Conservation (phyloP, 2,329 filamentous ascomycete species). For the Xylariales sp. region DNA sequence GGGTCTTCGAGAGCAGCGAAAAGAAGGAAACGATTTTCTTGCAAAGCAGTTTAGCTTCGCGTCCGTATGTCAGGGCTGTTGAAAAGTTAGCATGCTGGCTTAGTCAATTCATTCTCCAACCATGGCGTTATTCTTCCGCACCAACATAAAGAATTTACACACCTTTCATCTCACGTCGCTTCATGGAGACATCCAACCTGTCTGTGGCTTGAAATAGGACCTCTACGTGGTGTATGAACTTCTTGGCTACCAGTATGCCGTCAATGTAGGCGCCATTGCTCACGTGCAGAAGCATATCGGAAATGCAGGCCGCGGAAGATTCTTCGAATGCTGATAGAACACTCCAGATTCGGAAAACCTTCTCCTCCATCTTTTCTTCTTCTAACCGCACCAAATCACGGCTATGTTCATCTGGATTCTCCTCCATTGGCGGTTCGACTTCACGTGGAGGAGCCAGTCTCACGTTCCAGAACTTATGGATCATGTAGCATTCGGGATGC, state of each 20-base stretch:
- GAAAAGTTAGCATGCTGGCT: slow-evolving; percentile 13
- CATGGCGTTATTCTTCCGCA: not conserved
- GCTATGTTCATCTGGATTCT: slow-evolving; percentile 51
- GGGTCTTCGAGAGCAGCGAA: slow-evolving; percentile 87
- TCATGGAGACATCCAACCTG: slow-evolving; percentile 71
- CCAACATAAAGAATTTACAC: slow-evolving; percentile 22
- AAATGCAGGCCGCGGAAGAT: slow-evolving; percentile 95
- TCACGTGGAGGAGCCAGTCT: slow-evolving; percentile 65
- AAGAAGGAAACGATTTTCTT: slow-evolving; percentile 99
- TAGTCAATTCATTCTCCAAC: slow-evolving; percentile 4
- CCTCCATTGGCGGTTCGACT: slow-evolving; percentile 36
- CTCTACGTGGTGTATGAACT: slow-evolving; percentile 94
- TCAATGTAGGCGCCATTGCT: slow-evolving; percentile 97
- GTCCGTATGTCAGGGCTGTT: slow-evolving; percentile 78
- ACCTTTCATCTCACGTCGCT: slow-evolving; percentile 70
- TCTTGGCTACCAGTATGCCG: slow-evolving; percentile 89
- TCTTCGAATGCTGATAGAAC: slow-evolving; percentile 96
- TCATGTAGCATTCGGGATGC: slow-evolving; percentile 99
- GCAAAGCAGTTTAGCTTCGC: slow-evolving; percentile 98
- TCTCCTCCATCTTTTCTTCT: slow-evolving; percentile 95
- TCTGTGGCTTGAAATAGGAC: slow-evolving; percentile 88
- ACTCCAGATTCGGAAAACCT: slow-evolving; percentile 97
- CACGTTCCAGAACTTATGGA: slow-evolving; percentile 99
- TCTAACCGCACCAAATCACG: slow-evolving; percentile 74
- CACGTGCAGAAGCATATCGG: slow-evolving; percentile 96